Evolutionary conservation across 441 rosid species (phyloP), one percentile per base, ranked within the genome.

Genomic region (Lagerstroemia fauriei): DNA sequence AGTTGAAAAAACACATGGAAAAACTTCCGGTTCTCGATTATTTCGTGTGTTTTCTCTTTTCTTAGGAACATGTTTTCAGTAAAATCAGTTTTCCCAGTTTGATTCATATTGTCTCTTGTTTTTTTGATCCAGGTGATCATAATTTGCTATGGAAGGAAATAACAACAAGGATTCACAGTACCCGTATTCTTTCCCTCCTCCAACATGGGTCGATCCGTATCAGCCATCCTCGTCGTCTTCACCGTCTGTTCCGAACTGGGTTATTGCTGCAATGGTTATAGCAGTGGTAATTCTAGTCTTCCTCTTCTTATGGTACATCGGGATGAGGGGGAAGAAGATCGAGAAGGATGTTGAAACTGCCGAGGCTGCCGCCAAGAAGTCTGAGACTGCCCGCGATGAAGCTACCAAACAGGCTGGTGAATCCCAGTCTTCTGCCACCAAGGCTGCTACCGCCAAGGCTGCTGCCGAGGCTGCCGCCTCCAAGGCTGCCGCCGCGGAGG

Each of bases 151-250:
- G 68, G 68, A 7, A 10, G 57, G 59, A 3, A 74, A 47, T 14
- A 59, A 29, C 20, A 16, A 16, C 20, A 25, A 38, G 56, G 20
- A 74, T 74, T 61, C 77, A 3, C 61, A 74, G 59, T 47, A 29
- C 24, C 77, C 77, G 27, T 48, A 74, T 20, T 74, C 48, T 31
- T 48, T 74, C 8, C 25, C 59, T 48, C 77, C 77, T 47, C 77
- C 77, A 48, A n/a, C 77, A 20, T 47, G 59, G 59, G 61, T 27
- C 29, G 57, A 74, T 29, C 57, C 77, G 20, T 47, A 51, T 17
- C 59, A 74, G n/a, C 27, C 77, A n/a, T 74, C 77, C 56, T 50
- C 77, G 24, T 74, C 76, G 14, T 74, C 77, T 25, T 74, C 77
- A 11, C 48, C 77, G 20, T 47, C 56, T 7, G 25, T 74, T 74